Base-by-base conservation (phyloP, 83 land plant species). In the Isoetes engelmannii region DNA sequence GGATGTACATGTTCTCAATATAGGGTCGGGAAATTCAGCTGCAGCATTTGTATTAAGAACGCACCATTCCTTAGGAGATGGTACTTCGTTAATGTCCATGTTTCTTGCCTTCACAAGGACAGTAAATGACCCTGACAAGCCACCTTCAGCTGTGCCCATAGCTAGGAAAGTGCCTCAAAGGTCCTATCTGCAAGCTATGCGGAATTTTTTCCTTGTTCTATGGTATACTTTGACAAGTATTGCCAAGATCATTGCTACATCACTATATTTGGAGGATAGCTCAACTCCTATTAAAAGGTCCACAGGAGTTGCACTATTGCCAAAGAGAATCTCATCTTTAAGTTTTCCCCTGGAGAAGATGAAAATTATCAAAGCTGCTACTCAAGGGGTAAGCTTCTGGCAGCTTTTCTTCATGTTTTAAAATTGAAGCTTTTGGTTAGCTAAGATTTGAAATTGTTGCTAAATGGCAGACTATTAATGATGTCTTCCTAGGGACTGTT, bases 41-140 rank as follows among this genome's bases (percentile, higher is more conserved):
- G 70, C 21, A 41, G 54, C 44, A 19, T n/a, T 51, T 7, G 5
- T 68, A 3, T 9, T 68, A 4, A 68, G 70, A 28, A 46, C 41
- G 21, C 70, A 68, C 37, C 70, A 68, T 68, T 18, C 61, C 5
- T 20, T 68, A 41, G 70, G 70, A 5, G 70, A 68, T 68, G 70
- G 70, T 12, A 68, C 58, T 18, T 68, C 70, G 20, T 42, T 68
- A 5, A 68, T 68, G 70, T 68, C 70, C 6, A 45, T 68, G 5
- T 20, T 68, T 12, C 43, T 68, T 0, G 63, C 70, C 15, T 50
- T 56, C 60, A 68, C 70, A 5, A 17, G 70, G 54, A 68, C 28
- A 9, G 62, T 42, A 28, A 57, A n/a, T 49, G 58, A 51, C 5
- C 70, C 70, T 4, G 43, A 68, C n/a, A 18, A 28, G 5, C 44